Evolutionary conservation across 257 asterid genomes (phyloP), one percentile per base, ranked within the genome.

Genomic region (Solanum sejunctum): DNA sequence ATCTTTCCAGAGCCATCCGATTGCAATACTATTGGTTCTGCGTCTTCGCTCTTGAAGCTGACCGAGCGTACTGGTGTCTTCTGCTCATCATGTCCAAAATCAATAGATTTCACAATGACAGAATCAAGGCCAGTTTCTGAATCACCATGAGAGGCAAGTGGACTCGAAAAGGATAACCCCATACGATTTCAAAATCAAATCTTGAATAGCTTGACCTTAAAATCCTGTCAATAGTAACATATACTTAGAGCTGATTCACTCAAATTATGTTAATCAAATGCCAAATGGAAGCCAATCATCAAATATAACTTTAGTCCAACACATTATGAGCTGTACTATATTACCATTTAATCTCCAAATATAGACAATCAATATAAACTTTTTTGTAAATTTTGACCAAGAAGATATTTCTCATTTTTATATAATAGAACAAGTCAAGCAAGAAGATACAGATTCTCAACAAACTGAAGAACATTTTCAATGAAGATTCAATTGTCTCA

Each of bases 81-180:
- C 82, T 11, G 67, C 79, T 86, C 90, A 83, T 88, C 88, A 20
- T 85, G 86, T 9, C 82, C 90, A 20, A 82, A 86, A 84, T 70
- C 80, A 80, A 87, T 85, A 2, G 99, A 91, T 61, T 86, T 91
- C 9, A 85, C 89, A 84, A 91, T 61, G 26, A 89, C 86, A 7
- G 93, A 91, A 85, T 92, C 97, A 82, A 93, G 83, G 39, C 88
- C 93, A 17, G 86, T 87, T 71, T 91, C 96, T 8, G 89, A 58
- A 85, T 94, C 98, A 81, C 84, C 88, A 64, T 82, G 88, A 81
- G 87, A 85, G 18, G 92, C 88, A 8, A 93, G 60, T 79, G 98
- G 95, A 56, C 94, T 89, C 39, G 97, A 94, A 87, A 89, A 90
- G 55, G 92, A 72, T 88, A 90, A 86, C 89, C 99, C 99, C 99